phyloP scores from a whole-genome alignment of 2,329 filamentous ascomycete genomes.

The Sporothrix brunneoviolacea region DNA sequence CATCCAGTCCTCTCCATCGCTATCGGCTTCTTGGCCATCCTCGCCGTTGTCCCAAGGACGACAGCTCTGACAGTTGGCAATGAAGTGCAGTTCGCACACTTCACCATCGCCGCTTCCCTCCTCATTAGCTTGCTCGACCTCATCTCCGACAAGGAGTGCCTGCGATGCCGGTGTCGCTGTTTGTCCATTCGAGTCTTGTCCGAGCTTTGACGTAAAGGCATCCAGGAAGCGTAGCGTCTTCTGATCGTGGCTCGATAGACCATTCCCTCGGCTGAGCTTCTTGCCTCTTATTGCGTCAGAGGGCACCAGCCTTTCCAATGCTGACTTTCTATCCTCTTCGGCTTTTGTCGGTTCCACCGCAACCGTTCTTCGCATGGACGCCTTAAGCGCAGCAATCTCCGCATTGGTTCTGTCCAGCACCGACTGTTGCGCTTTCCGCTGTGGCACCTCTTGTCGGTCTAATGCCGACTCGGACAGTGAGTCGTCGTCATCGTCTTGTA shows the following conservation, averaged over 20 bases:
- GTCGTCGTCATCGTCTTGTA: conserved; percentile 21
- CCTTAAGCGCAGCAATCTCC: conserved; percentile 73
- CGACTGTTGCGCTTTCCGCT: conserved; percentile 33
- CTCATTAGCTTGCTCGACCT: conserved; percentile 9
- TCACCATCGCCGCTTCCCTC: conserved; percentile 12
- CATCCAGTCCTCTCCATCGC: conserved; percentile 74
- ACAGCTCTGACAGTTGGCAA: conserved; percentile 90
- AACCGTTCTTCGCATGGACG: conserved; percentile 67
- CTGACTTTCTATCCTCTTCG: conserved; percentile 55
- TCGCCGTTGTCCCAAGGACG: conserved; percentile 69
- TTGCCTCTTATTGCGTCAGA: conserved; percentile 64
- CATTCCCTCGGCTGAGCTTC: conserved; percentile 49
- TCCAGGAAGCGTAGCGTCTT: conserved; percentile 65
- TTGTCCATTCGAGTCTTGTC: conserved; percentile 33
- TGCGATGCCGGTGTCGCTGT: conserved; percentile 6
- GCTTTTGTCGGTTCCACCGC: conserved; percentile 39
- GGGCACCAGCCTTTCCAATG: conserved; percentile 68
- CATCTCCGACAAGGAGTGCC: conserved; percentile 16
- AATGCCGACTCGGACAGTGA: conserved; percentile 22
- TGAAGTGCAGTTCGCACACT: conserved; percentile 91
- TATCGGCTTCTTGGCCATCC: conserved; percentile 31
- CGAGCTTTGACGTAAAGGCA: conserved; percentile 73
- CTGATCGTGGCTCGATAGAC: conserved; percentile 50
- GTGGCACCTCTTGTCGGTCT: conserved; percentile 27
- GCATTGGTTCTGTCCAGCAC: conserved; percentile 66